Conservation (phyloP, 257 asterid species). For the Striga asiatica region DNA sequence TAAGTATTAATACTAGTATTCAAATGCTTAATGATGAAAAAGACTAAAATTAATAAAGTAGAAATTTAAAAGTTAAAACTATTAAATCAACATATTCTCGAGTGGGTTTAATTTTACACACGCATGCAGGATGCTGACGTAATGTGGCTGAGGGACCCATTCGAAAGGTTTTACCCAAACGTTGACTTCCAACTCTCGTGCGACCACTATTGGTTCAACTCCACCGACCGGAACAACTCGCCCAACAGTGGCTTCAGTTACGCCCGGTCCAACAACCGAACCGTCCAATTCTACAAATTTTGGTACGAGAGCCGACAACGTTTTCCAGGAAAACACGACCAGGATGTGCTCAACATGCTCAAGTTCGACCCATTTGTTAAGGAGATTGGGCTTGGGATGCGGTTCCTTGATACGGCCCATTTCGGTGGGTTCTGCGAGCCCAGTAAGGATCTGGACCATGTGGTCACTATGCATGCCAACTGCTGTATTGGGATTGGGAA, state of each 20-base stretch:
- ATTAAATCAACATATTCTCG: too few relatives aligned
- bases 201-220: constrained; percentile 31
- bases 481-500: constrained; percentile 47
- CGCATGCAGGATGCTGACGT: constrained; percentile 60
- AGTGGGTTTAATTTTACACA: too few relatives aligned
- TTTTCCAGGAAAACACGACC: constrained; percentile 47
- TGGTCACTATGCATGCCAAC: constrained; percentile 58
- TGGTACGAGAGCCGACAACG: constrained; percentile 28
- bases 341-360: constrained; percentile 46
- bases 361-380: constrained; percentile 24
- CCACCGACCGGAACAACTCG: constrained; percentile 23
- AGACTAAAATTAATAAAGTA: too few relatives aligned
- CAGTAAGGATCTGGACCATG: constrained; percentile 33
- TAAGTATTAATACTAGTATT: too few relatives aligned
- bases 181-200: constrained; percentile 55
- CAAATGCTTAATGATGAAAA: too few relatives aligned
- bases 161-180: constrained; percentile 31
- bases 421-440: constrained; percentile 64
- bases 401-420: constrained; percentile 39
- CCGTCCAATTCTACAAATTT: constrained; percentile 38
- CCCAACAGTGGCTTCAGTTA: constrained; percentile 61
- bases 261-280: constrained; percentile 36
- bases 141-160: constrained; percentile 60
- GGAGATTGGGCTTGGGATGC: constrained; percentile 29
- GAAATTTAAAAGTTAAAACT: too few relatives aligned